Conservation (phyloP, 192 early-diverging fungal genomes). For the Diversispora eburnea region DNA sequence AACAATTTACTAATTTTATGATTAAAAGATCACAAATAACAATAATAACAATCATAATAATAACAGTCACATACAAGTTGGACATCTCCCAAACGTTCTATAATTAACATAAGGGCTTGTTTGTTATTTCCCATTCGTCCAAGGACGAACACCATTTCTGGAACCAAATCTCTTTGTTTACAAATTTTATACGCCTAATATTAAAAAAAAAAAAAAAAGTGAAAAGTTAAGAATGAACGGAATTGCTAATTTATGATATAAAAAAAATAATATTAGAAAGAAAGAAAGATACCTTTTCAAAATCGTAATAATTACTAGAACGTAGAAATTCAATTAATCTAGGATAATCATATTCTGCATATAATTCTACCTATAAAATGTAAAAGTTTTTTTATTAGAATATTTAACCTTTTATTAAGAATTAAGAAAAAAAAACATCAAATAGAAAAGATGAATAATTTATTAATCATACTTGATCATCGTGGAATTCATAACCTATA, state of each 20-base stretch:
- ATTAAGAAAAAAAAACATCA: neutral
- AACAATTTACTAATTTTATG: too few species aligned
- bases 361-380: constrained; percentile 67
- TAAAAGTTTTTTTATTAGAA: neutral
- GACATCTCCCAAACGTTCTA: constrained; percentile 85
- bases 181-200: constrained; percentile 75
- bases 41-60: neutral
- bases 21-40: too few species aligned
- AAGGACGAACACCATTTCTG: constrained; percentile 96
- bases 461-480: constrained; percentile 47
- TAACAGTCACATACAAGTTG: constrained; percentile 54
- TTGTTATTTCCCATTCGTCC: constrained; percentile 98
- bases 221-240: neutral
- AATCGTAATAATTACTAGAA: constrained; percentile 68
- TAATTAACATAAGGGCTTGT: constrained; percentile 88
- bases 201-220: neutral
- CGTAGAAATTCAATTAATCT: constrained; percentile 84
- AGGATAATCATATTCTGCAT: constrained; percentile 79
- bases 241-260: neutral
- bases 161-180: constrained; percentile 82
- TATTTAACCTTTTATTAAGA: neutral
- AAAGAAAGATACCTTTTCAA: constrained; percentile 61
- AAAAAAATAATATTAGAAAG: neutral
- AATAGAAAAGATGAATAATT: neutral
- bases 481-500: constrained; percentile 67